Evolutionary conservation across 75 land plant species (phyloP).

Genomic region (Cupressus sempervirens): DNA sequence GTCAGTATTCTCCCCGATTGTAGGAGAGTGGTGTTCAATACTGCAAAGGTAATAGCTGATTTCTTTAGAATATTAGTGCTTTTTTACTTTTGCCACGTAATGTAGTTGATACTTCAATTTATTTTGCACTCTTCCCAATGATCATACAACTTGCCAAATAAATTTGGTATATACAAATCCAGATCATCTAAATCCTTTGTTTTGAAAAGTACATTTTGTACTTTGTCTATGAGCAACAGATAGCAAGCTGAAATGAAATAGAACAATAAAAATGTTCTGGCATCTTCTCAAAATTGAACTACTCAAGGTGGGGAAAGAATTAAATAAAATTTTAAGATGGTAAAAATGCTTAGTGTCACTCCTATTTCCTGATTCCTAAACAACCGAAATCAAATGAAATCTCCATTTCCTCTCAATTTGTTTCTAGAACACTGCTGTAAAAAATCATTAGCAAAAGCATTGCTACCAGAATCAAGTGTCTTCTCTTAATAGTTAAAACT

Average conservation of each 20-base stretch:
- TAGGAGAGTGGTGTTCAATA: conserved; percentile 59
- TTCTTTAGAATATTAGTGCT: neutral
- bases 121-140: neutral
- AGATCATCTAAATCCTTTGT: neutral
- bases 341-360: too few relatives aligned
- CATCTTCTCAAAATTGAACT: too few relatives aligned
- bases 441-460: too few relatives aligned
- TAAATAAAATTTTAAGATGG: too few relatives aligned
- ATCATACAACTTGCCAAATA: neutral
- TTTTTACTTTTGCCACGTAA: neutral
- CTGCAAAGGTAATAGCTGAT: conserved; percentile 48
- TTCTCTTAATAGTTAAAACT: too few relatives aligned
- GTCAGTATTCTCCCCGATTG: conserved; percentile 87
- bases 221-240: neutral
- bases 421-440: too few relatives aligned
- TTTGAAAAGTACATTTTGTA: neutral
- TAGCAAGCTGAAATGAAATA: neutral
- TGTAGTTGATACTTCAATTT: neutral
- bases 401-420: too few relatives aligned
- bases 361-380: too few relatives aligned
- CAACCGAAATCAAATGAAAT: too few relatives aligned
- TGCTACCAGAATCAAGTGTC: too few relatives aligned
- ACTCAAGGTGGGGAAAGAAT: too few relatives aligned
- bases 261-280: too few relatives aligned
- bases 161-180: neutral